These are phyloP conservation scores for Urochloa ruziziensis DNA, from an alignment of 176 grass and related monocot genomes.

Conservation along the genomic window DNA sequence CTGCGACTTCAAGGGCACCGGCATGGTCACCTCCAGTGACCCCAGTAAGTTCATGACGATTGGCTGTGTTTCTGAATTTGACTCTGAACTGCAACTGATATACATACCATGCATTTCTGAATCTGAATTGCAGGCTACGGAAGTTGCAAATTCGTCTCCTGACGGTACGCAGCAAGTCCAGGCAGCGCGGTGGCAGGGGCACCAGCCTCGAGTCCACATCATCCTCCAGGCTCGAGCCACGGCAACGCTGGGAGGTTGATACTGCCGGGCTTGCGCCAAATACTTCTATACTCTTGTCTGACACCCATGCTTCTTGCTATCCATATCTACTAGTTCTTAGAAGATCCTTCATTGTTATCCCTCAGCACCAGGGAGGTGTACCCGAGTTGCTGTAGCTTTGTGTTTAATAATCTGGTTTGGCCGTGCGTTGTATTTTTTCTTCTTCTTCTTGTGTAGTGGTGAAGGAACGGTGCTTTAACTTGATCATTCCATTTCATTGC, in stretches of 20 bases:
- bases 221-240: constrained; percentile 17
- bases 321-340: neutral
- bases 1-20: constrained; percentile 62
- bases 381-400: constrained; percentile 2
- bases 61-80: neutral
- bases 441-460: neutral
- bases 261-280: constrained; percentile 46
- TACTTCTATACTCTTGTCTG: constrained; percentile 41
- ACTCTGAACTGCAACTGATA: neutral
- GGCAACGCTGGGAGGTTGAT: constrained; percentile 5
- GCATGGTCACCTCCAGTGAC: constrained; percentile 42
- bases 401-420: neutral
- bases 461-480: neutral
- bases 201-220: constrained; percentile 34
- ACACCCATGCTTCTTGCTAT: constrained; percentile 38
- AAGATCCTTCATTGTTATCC: neutral
- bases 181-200: constrained; percentile 36
- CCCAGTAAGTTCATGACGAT: constrained; percentile 40
- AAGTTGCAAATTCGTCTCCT: constrained; percentile 46
- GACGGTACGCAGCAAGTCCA: constrained; percentile 51
- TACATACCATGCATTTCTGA: neutral
- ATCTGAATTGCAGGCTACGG: constrained; percentile 42
- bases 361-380: neutral
- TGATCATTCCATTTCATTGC: neutral
- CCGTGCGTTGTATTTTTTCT: neutral